A percentile compares a stretch with the other conserved stretches of the same genome.
These are phyloP conservation scores for Colletotrichum sp. DNA, from an alignment of 2,329 filamentous ascomycete species.

Conservation along the genomic window DNA sequence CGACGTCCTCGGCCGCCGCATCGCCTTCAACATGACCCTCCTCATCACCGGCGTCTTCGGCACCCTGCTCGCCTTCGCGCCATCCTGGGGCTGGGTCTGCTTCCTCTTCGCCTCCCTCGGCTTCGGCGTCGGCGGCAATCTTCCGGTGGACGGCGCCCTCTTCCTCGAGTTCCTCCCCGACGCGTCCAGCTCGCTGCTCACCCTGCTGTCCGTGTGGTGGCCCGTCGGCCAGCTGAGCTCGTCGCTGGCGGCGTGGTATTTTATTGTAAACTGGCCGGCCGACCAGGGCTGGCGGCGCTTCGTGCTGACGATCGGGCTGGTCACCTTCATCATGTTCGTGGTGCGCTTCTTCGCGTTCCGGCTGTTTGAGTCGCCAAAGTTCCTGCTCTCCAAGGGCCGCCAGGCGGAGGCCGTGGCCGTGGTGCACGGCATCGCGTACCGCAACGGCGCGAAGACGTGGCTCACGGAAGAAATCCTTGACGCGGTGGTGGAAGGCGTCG, in stretches of 20 bases:
- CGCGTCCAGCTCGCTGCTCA: slow-evolving; percentile 74
- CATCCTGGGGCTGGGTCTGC: slow-evolving; percentile 71
- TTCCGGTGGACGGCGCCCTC: slow-evolving; percentile 79
- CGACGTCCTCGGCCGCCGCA: slow-evolving; percentile 77
- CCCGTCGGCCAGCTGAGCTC: slow-evolving; percentile 80
- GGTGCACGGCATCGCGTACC: slow-evolving; percentile 77
- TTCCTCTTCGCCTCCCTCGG: slow-evolving; percentile 66
- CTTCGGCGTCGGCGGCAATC: slow-evolving; percentile 75
- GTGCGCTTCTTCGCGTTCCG: slow-evolving; percentile 81
- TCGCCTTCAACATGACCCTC: slow-evolving; percentile 83
- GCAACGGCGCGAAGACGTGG: slow-evolving; percentile 75
- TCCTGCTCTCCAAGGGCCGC: slow-evolving; percentile 75
- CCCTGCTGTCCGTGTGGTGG: slow-evolving; percentile 87
- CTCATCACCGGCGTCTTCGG: slow-evolving; percentile 79
- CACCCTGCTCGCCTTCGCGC: slow-evolving; percentile 69
- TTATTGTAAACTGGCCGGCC: slow-evolving; percentile 71
- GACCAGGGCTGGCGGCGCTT: slow-evolving; percentile 81
- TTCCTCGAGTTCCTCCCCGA: slow-evolving; percentile 86
- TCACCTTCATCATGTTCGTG: slow-evolving; percentile 80
- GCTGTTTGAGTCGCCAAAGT: slow-evolving; percentile 87
- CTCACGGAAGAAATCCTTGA: slow-evolving; percentile 74
- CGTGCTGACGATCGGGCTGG: slow-evolving; percentile 71
- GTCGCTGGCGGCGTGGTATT: slow-evolving; percentile 76
- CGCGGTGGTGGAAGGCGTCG: slow-evolving; percentile 49
- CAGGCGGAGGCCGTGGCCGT: slow-evolving; percentile 82